phyloP scores from a whole-genome alignment of 345 rosid species.

The Eucalyptus shirleyi region DNA sequence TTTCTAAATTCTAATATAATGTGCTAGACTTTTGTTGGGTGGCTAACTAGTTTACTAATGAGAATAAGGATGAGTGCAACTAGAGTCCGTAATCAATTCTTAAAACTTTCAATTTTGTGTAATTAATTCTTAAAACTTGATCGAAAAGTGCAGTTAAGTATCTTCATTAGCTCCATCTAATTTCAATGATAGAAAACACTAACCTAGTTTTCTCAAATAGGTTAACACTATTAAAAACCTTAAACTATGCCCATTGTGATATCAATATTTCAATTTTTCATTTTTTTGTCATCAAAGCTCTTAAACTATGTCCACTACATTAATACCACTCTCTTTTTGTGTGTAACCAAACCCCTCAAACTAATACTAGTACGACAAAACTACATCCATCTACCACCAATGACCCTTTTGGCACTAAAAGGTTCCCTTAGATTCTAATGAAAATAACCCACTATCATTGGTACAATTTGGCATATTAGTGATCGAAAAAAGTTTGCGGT shows the following conservation, averaged over 20 bases:
- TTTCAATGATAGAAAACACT: background rate
- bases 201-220: background rate
- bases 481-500: accelerated
- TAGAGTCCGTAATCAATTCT: background rate
- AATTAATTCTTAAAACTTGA: background rate
- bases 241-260: background rate
- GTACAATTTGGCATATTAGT: background rate
- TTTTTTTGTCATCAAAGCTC: background rate
- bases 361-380: background rate
- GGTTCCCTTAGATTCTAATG: background rate
- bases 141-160: background rate
- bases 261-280: background rate
- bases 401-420: background rate
- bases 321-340: background rate
- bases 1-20: background rate
- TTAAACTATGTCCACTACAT: background rate
- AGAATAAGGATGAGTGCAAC: background rate
- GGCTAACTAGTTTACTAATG: background rate
- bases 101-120: background rate
- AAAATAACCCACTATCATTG: background rate
- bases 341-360: background rate
- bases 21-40: background rate
- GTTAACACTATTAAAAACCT: background rate
- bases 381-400: background rate
- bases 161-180: background rate